Base-by-base conservation (phyloP, 345 rosid genomes). In the Capsella bursapastoris region DNA sequence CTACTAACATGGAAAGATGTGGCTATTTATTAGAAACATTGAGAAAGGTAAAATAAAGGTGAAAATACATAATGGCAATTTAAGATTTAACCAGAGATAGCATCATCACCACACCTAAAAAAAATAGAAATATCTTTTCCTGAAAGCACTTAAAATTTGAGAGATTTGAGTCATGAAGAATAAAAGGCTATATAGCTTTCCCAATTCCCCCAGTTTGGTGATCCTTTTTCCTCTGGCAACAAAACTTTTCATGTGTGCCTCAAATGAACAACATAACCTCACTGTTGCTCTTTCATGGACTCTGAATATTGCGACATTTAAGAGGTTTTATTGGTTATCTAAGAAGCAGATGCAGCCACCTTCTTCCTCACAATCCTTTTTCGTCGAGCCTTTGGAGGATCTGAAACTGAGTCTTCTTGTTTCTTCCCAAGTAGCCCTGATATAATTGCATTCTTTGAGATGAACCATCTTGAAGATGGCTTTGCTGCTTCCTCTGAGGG, bases 321-420 rank as follows among this genome's bases (percentile, higher is more conserved):
- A 14, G 67, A 70, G 66, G 57, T 38, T 47, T 63, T 51, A 48
- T 56, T 62, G 66, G 60, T 25, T 45, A 71, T 52, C 43, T 51
- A 77, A 41, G 81, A 71, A 29, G 81, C 77, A 38, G 80, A 37
- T 53, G 91, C 82, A 15, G 84, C 56, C 34, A 78, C 95, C 86
- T 94, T 94, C 75, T 85, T 94, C 83, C 93, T 84, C 10, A 91
- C 89, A 35, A 91, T 76, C 81, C 97, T 89, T 81, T 93, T 91
- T 76, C 94, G 84, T 45, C 92, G 73, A 14, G 87, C 86, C 83
- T 83, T 91, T 3, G 89, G 90, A 47, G 93, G 51, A 77, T 85
- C 92, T 31, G 85, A 83, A 28, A 72, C 71, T 13, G 58, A 68
- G 22, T 70, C 80, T 32, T 83, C 90, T 83, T 88, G 92, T 82